phyloP scores from a whole-genome alignment of 2,329 filamentous ascomycete genomes.

The Trichoderma breve region DNA sequence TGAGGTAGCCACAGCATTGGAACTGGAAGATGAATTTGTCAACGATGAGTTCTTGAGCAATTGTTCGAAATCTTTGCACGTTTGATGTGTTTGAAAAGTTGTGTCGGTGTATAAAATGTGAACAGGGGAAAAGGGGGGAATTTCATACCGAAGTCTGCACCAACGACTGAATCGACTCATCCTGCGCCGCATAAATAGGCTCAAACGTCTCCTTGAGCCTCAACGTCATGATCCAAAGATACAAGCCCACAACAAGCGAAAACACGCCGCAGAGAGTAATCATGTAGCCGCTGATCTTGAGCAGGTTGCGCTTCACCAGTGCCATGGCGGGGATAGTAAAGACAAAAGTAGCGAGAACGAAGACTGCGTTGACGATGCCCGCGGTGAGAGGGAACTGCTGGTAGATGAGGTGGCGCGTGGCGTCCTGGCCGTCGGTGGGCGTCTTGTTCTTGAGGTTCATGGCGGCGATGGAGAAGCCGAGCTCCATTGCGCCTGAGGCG shows the following conservation, averaged over 20 bases:
- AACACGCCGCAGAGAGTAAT: conserved; percentile 61
- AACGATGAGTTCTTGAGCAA: neutral
- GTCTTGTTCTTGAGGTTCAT: conserved; percentile 44
- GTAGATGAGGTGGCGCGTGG: conserved; percentile 52
- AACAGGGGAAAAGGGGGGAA: too few relatives aligned
- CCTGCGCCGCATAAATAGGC: conserved; percentile 59
- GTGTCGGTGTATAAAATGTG: neutral
- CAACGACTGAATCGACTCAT: conserved; percentile 59
- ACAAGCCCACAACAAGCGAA: conserved; percentile 63
- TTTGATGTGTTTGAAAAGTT: neutral
- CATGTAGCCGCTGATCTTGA: conserved; percentile 67
- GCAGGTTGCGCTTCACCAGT: conserved; percentile 64
- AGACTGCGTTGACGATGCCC: conserved; percentile 68
- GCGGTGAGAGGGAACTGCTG: conserved; percentile 58
- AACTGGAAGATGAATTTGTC: conserved; percentile 51
- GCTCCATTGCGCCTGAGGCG: conserved; percentile 51
- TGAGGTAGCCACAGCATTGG: conserved; percentile 76
- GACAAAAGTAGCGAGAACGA: conserved; percentile 69
- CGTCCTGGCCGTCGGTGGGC: conserved; percentile 46
- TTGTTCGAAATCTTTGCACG: neutral
- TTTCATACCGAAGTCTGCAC: conserved; percentile 65
- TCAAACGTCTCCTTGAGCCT: conserved; percentile 62
- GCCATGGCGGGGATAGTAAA: conserved; percentile 69
- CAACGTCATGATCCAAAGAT: conserved; percentile 72
- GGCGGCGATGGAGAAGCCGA: conserved; percentile 56